phyloP scores from a whole-genome alignment of 164 flowering plant genomes.

The Nymphaea thermarum region DNA sequence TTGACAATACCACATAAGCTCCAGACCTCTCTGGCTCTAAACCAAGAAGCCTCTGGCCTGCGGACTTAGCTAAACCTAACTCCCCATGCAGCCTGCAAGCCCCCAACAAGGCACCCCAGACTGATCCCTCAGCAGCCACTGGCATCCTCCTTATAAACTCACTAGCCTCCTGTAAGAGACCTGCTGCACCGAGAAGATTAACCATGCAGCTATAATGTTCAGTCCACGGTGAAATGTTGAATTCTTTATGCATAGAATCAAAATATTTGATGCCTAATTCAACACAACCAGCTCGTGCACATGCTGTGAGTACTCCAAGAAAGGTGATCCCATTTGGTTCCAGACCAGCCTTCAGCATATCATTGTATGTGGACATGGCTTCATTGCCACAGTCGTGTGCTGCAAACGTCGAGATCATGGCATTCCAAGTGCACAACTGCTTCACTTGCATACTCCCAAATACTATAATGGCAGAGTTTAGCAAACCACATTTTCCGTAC shows the following conservation, averaged over 20 bases:
- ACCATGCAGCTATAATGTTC: constrained; percentile 82
- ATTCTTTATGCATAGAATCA: constrained; percentile 30
- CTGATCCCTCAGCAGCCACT: constrained; percentile 60
- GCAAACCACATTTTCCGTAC: constrained; percentile 55
- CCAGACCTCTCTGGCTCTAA: constrained; percentile 60
- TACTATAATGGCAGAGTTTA: constrained; percentile 23
- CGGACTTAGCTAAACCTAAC: constrained; percentile 32
- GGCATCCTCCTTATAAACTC: constrained; percentile 48
- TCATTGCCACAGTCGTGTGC: constrained; percentile 41
- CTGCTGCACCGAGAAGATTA: constrained; percentile 74
- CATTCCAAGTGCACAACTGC: constrained; percentile 69
- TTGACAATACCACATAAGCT: constrained; percentile 46
- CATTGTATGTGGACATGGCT: constrained; percentile 44
- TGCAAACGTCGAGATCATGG: constrained; percentile 55
- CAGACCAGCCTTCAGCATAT: constrained; percentile 29
- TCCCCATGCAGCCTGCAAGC: constrained; percentile 68
- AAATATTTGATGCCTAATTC: constrained; percentile 39
- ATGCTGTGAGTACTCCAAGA: constrained; percentile 54
- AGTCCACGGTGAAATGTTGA: constrained; percentile 40
- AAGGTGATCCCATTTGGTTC: constrained; percentile 55
- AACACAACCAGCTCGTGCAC: constrained; percentile 52
- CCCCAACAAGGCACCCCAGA: constrained; percentile 69
- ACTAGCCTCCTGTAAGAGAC: constrained; percentile 44
- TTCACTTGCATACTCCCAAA: constrained; percentile 29
- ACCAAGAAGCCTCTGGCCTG: constrained; percentile 40